phyloP scores from a whole-genome alignment of 2,329 filamentous ascomycete genomes.

The Cyanodermella asteris region DNA sequence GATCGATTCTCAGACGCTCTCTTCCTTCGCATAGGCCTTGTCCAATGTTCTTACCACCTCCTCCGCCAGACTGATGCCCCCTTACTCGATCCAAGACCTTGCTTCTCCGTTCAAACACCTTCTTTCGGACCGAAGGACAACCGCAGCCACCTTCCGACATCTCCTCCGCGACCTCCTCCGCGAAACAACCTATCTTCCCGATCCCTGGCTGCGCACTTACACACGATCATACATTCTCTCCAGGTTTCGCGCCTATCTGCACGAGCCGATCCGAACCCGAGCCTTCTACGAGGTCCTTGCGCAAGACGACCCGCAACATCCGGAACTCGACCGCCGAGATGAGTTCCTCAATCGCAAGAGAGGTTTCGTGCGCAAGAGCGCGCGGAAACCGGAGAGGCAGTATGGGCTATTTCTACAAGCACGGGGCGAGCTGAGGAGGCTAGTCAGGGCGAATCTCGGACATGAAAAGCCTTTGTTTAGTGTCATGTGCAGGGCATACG shows the following conservation, averaged over 20 bases:
- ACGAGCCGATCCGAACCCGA: neutral
- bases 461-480: conserved; percentile 27
- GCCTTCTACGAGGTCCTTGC: too few relatives aligned
- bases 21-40: too few relatives aligned
- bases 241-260: conserved; percentile 24
- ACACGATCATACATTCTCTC: conserved; percentile 25
- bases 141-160: too few relatives aligned
- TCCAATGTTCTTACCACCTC: too few relatives aligned
- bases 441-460: conserved; percentile 33
- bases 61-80: too few relatives aligned
- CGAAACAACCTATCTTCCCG: conserved; percentile 38
- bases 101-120: too few relatives aligned
- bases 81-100: too few relatives aligned
- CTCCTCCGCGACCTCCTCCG: conserved; percentile 34
- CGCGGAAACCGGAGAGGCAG: too few relatives aligned
- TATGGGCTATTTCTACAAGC: conserved; percentile 12
- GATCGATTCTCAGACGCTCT: too few relatives aligned
- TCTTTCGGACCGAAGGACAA: too few relatives aligned
- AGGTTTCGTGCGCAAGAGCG: too few relatives aligned
- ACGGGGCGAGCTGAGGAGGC: conserved; percentile 21
- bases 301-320: conserved; percentile 5
- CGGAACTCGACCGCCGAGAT: conserved; percentile 8
- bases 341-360: neutral
- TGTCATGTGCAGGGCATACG: conserved; percentile 33
- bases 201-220: conserved; percentile 29